phyloP scores from a whole-genome alignment of 208 protist genomes.

The Paratrypanosoma confusum region DNA sequence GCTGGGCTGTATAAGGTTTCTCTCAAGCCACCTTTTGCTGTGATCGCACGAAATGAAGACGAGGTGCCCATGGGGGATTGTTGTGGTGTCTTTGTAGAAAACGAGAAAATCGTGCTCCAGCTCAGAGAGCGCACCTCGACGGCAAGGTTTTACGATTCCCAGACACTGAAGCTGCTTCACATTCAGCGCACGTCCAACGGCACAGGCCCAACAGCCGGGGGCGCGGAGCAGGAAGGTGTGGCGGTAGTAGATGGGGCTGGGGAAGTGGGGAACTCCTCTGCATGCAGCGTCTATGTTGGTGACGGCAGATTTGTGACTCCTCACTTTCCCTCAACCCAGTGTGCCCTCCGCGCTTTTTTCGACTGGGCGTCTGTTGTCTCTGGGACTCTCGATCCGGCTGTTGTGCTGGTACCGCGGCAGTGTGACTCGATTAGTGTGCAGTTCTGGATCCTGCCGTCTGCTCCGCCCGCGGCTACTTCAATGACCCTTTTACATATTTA shows the following conservation, averaged over 20 bases:
- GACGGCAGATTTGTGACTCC: constrained; percentile 35
- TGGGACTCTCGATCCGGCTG: constrained; percentile 24
- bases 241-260: no score
- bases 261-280: no score
- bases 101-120: constrained; percentile 31
- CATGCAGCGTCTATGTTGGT: constrained; percentile 42
- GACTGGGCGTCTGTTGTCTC: constrained; percentile 20
- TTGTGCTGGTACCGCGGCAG: constrained; percentile 30
- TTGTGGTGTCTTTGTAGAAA: constrained; percentile 28
- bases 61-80: constrained; percentile 15
- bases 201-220: background rate
- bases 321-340: constrained; percentile 19
- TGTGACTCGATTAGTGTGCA: constrained; percentile 66
- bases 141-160: constrained; percentile 36
- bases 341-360: constrained; percentile 6
- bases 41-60: constrained; percentile 9
- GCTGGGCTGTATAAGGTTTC: constrained; percentile 14
- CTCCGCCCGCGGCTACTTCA: constrained; percentile 15
- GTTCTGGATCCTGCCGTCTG: constrained; percentile 45
- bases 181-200: constrained; percentile 9
- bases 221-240: no score
- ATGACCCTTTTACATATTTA: constrained; percentile 35
- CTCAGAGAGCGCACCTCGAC: constrained; percentile 19
- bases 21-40: constrained; percentile 13
- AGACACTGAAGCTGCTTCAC: constrained; percentile 33